phyloP scores from a whole-genome alignment of 768 basidiomycete species.

The Pulveroboletus frians region DNA sequence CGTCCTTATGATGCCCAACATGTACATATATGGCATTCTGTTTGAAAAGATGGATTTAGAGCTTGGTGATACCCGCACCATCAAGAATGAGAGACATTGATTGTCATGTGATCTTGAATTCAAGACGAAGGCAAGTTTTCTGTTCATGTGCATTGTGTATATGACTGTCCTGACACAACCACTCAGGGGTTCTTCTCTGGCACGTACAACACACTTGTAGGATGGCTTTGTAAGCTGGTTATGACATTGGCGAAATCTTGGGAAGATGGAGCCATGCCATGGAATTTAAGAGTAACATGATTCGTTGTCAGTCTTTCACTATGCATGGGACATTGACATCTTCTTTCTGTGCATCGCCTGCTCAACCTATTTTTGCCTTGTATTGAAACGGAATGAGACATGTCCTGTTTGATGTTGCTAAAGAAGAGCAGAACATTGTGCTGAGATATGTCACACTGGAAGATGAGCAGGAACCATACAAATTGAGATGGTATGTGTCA shows the following conservation, averaged over 20 bases:
- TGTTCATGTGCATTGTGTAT: background rate
- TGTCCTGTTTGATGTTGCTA: constrained; percentile 78
- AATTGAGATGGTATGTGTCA: constrained; percentile 79
- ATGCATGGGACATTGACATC: background rate
- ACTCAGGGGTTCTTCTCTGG: constrained; percentile 92
- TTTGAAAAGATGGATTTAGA: constrained; percentile 96
- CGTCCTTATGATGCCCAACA: constrained; percentile 94
- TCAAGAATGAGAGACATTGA: constrained; percentile 75
- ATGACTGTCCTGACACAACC: background rate
- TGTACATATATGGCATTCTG: constrained; percentile 85
- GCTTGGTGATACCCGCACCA: constrained; percentile 82
- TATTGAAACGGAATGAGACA: constrained; percentile 50
- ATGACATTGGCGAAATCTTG: constrained; percentile 76
- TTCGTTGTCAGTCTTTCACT: constrained; percentile 26
- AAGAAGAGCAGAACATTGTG: constrained; percentile 66
- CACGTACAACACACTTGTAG: constrained; percentile 86
- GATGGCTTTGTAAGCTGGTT: constrained; percentile 62
- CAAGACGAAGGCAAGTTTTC: constrained; percentile 78
- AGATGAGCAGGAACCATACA: constrained; percentile 82
- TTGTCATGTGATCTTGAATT: constrained; percentile 85
- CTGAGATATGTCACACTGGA: constrained; percentile 85
- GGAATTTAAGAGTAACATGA: constrained; percentile 74
- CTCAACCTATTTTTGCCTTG: background rate
- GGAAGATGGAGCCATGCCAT: constrained; percentile 91
- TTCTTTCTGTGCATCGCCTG: background rate